Percentiles rank a stretch among this genome's conserved stretches.
phyloP scores from a whole-genome alignment of 495 filamentous ascomycete species.

The Clohesyomyces aquaticus region DNA sequence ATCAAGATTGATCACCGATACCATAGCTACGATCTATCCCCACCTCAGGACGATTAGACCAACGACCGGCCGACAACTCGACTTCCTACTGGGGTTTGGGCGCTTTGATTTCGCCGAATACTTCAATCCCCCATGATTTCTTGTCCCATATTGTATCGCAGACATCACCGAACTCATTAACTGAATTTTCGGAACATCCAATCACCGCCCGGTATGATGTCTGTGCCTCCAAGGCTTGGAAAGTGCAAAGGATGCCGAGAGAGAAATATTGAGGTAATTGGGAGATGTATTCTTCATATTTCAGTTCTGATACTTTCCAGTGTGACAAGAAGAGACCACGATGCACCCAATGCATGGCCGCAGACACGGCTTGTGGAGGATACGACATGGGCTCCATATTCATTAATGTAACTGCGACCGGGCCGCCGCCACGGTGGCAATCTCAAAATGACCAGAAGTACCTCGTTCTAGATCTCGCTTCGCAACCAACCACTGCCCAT shows the following conservation, averaged over 20 bases:
- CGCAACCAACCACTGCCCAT: slow-evolving; percentile 5
- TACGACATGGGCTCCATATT: slow-evolving; percentile 33
- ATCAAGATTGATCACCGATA: too few relatives aligned
- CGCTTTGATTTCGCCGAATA: too few relatives aligned
- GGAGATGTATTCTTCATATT: background rate
- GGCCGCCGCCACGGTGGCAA: slow-evolving; percentile 28
- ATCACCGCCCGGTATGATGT: slow-evolving; percentile 18
- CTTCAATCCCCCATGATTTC: too few relatives aligned
- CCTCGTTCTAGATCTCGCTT: slow-evolving; percentile 29
- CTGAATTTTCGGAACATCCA: too few relatives aligned
- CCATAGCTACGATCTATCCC: too few relatives aligned
- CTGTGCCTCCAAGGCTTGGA: slow-evolving; percentile 11
- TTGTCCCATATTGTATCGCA: too few relatives aligned
- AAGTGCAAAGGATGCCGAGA: slow-evolving; percentile 32
- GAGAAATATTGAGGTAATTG: background rate
- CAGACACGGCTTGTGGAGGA: slow-evolving; percentile 28
- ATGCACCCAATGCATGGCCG: slow-evolving; percentile 26
- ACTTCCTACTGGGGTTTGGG: too few relatives aligned
- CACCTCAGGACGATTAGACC: too few relatives aligned
- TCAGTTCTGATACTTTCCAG: slow-evolving; percentile 14
- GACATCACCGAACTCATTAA: too few relatives aligned
- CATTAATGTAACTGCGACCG: slow-evolving; percentile 31
- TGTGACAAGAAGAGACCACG: slow-evolving; percentile 37
- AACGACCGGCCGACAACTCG: too few relatives aligned
- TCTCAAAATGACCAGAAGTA: slow-evolving; percentile 31